Percentiles rank a stretch among this genome's conserved stretches.
Evolutionary conservation across 371 early-diverging fungal species (phyloP).

Genomic region (Rhizomucor pusillus): DNA sequence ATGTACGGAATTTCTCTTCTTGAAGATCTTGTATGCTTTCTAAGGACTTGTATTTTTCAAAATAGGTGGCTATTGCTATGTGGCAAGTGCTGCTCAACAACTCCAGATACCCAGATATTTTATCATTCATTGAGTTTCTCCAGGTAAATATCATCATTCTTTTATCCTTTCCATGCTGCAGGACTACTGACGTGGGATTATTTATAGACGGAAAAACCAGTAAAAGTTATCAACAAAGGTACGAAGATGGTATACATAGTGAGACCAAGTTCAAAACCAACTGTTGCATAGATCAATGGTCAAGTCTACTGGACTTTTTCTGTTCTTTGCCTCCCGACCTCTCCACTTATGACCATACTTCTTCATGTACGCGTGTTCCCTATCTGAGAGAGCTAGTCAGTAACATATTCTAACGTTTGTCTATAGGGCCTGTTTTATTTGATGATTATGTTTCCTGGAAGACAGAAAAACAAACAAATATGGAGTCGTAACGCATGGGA

Average conservation of each 20-base stretch:
- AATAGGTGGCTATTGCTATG: conserved; percentile 33
- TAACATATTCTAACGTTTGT: background rate
- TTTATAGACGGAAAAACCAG: conserved; percentile 32
- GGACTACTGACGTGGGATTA: no score
- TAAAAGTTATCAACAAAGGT: conserved; percentile 43
- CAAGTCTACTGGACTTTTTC: conserved; percentile 38
- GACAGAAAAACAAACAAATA: background rate
- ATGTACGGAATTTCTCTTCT: conserved; percentile 17
- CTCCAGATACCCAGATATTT: conserved; percentile 20
- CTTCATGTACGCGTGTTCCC: conserved; percentile 33
- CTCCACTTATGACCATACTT: conserved; percentile 28
- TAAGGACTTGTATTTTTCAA: background rate
- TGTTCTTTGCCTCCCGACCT: conserved; percentile 29
- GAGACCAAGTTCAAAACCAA: background rate
- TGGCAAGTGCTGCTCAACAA: conserved; percentile 30
- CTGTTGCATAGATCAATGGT: conserved; percentile 37
- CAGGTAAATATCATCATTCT: conserved; percentile 17
- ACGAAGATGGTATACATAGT: background rate
- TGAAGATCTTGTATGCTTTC: background rate
- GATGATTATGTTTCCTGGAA: conserved; percentile 46
- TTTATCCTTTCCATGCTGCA: no score
- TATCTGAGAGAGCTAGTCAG: background rate
- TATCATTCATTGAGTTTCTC: conserved; percentile 29
- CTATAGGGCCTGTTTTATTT: conserved; percentile 41
- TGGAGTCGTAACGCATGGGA: conserved; percentile 2